These are phyloP conservation scores for Lupinus albus DNA, from an alignment of 306 rosid species.

Conservation along the genomic window DNA sequence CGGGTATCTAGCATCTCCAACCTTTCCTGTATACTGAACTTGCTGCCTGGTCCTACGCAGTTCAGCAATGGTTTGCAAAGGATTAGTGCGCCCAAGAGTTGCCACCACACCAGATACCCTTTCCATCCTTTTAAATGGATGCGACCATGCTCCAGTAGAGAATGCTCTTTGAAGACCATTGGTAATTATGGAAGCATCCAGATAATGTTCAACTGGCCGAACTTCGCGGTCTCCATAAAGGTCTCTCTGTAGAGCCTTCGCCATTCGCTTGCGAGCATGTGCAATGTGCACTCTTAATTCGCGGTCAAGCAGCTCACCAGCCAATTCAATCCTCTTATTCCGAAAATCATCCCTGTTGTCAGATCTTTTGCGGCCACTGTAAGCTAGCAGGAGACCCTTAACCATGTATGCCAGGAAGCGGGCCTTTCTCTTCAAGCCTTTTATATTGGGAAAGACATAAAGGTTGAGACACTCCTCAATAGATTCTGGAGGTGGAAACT, in stretches of 20 bases:
- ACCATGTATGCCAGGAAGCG: conserved; percentile 93
- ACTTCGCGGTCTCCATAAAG: conserved; percentile 73
- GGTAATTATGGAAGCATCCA: conserved; percentile 90
- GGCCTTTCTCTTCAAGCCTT: conserved; percentile 64
- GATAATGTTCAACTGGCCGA: conserved; percentile 74
- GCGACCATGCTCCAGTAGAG: conserved; percentile 98
- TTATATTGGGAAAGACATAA: conserved; percentile 68
- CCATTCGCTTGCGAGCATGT: conserved; percentile 80
- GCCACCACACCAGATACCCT: conserved; percentile 94
- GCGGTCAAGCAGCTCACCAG: conserved; percentile 82
- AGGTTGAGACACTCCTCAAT: conserved; percentile 65
- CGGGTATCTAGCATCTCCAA: conserved; percentile 99
- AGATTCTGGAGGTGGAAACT: conserved; percentile 77
- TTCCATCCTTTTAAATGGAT: conserved; percentile 80
- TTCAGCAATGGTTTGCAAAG: conserved; percentile 84
- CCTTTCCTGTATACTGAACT: conserved; percentile 89
- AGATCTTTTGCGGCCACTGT: conserved; percentile 68
- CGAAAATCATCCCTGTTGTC: conserved; percentile 88
- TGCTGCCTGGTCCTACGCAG: conserved; percentile 95
- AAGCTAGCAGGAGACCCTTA: conserved; percentile 79
- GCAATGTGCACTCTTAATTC: conserved; percentile 82
- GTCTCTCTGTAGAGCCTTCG: conserved; percentile 89
- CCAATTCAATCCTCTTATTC: conserved; percentile 91
- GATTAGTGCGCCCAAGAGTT: conserved; percentile 86
- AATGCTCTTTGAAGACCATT: conserved; percentile 94